Percentiles rank a stretch among this genome's conserved stretches.
These are phyloP conservation scores for Cyclostephanos invisitatus DNA, from an alignment of 108 stramenopile species.

Conservation along the genomic window DNA sequence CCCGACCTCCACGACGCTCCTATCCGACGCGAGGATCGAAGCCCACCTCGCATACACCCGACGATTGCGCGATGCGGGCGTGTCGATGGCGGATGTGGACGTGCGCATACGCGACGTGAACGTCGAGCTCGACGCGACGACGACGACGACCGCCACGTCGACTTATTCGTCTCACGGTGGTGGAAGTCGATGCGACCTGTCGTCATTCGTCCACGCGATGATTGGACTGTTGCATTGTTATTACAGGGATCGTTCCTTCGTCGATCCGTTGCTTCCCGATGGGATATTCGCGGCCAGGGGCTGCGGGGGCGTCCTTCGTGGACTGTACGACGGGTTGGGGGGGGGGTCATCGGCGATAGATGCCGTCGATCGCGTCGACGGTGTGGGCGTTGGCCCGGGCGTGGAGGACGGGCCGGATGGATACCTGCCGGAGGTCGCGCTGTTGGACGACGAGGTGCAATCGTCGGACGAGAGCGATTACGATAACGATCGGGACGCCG, in stretches of 20 bases:
- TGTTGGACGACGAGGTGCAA: constrained; percentile 38
- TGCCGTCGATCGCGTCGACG: not conserved
- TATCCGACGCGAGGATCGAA: constrained; percentile 49
- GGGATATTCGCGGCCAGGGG: not conserved
- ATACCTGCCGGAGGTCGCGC: constrained; percentile 15
- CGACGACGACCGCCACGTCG: constrained; percentile 18
- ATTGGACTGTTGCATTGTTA: constrained; percentile 53
- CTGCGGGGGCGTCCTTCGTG: not conserved
- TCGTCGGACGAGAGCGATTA: constrained; percentile 22
- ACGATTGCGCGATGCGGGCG: constrained; percentile 65
- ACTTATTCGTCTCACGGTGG: constrained; percentile 11
- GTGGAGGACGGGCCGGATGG: constrained; percentile 35
- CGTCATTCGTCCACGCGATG: constrained; percentile 35
- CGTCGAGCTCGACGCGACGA: constrained; percentile 40
- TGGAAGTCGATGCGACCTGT: constrained; percentile 25
- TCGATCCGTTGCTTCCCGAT: constrained; percentile 63
- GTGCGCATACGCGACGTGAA: constrained; percentile 58
- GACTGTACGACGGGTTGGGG: not conserved
- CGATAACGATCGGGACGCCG: constrained; percentile 39
- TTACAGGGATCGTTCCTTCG: constrained; percentile 71
- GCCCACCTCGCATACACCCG: constrained; percentile 64
- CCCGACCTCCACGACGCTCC: not conserved
- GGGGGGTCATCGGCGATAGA: not conserved
- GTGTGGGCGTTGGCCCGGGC: constrained; percentile 5
- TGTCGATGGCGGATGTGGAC: constrained; percentile 69